Conservation (phyloP, 495 filamentous ascomycete species). For the Talaromyces liani region DNA sequence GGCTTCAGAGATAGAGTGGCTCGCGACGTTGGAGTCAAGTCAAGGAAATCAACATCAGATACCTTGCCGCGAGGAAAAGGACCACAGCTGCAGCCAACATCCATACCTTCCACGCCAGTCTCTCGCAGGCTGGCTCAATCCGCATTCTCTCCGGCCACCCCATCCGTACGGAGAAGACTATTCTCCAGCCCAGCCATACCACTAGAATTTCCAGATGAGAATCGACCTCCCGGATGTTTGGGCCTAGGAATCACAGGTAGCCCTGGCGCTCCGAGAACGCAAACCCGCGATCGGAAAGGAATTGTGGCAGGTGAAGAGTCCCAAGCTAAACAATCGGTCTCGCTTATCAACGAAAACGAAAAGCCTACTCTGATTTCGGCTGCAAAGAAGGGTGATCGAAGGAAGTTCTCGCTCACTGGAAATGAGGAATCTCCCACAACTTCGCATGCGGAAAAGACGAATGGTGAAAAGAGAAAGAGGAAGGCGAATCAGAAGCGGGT, state of each 20-base stretch:
- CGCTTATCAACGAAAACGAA: no score
- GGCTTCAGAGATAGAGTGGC: neutral
- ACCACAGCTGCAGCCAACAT: neutral
- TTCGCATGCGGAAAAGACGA: no score
- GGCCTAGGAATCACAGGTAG: slow-evolving; percentile 26
- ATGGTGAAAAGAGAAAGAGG: no score
- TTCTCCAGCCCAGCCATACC: slow-evolving; percentile 20
- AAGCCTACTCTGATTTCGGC: no score
- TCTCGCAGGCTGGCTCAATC: neutral
- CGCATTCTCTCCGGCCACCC: neutral
- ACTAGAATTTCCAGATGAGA: slow-evolving; percentile 11
- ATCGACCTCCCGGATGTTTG: slow-evolving; percentile 14
- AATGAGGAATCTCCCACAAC: no score
- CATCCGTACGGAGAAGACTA: neutral
- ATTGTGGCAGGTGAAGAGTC: no score
- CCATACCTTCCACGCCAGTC: neutral
- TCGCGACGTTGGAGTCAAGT: neutral
- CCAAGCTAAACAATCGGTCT: no score
- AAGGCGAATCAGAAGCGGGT: no score
- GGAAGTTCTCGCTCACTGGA: no score
- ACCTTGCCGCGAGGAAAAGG: no score
- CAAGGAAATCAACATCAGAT: neutral
- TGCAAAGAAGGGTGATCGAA: no score
- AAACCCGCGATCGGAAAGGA: no score
- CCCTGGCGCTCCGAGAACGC: slow-evolving; percentile 6